Percentiles rank a stretch among this genome's conserved stretches.
Conservation (phyloP, 2,329 filamentous ascomycete species). For the Cordyceps cicadae region DNA sequence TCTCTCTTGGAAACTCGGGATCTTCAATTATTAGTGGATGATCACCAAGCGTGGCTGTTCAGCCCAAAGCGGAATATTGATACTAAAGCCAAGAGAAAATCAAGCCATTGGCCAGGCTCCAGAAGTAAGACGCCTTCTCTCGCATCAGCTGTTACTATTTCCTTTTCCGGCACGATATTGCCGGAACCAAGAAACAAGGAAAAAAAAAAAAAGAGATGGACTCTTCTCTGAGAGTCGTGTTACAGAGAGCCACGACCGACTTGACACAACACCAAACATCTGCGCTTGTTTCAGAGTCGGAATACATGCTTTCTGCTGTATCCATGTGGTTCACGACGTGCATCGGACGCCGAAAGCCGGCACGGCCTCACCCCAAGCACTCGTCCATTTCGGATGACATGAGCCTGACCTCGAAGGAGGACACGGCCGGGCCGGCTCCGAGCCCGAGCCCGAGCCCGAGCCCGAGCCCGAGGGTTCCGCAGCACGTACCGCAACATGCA, state of each 20-base stretch:
- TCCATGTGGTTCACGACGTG: conserved; percentile 10
- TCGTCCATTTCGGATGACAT: neutral
- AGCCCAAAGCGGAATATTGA: neutral
- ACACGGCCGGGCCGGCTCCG: neutral
- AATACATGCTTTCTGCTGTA: neutral
- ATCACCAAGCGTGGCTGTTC: neutral
- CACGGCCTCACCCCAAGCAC: neutral
- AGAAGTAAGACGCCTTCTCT: neutral
- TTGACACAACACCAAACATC: neutral
- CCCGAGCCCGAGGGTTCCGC: conserved; percentile 22
- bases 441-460: neutral
- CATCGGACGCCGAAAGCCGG: conserved; percentile 4
- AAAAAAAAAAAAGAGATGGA: neutral
- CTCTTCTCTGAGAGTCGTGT: neutral
- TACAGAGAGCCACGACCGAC: neutral
- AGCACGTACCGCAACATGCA: conserved; percentile 37
- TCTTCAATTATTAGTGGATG: neutral
- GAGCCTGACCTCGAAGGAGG: neutral
- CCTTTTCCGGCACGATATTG: neutral
- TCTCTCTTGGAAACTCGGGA: neutral
- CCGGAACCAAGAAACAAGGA: neutral
- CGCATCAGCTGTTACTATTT: neutral
- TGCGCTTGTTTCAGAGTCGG: neutral
- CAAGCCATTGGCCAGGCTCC: neutral
- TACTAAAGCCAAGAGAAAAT: neutral